phyloP scores from a whole-genome alignment of 2,329 filamentous ascomycete species.

The Pseudogymnoascus sp. region DNA sequence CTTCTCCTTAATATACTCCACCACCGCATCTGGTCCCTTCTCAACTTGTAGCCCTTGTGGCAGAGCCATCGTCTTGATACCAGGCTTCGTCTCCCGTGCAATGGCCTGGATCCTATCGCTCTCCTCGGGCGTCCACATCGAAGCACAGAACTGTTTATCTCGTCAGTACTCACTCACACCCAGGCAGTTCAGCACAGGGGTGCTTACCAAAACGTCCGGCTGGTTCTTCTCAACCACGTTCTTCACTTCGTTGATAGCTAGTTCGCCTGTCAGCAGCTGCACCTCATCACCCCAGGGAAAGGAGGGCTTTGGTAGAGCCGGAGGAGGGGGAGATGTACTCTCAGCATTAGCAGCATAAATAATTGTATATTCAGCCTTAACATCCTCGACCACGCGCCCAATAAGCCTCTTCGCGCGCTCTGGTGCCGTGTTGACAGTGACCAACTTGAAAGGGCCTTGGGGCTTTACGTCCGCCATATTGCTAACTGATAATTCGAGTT shows the following conservation, averaged over 20 bases:
- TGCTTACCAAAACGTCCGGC: slow-evolving; percentile 46
- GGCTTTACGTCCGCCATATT: slow-evolving; percentile 26
- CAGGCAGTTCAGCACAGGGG: no score
- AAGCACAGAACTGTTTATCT: slow-evolving; percentile 47
- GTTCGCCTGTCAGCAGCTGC: background rate
- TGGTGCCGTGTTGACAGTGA: slow-evolving; percentile 61
- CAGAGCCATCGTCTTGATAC: slow-evolving; percentile 43
- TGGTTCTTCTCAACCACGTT: slow-evolving; percentile 41
- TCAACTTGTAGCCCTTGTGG: slow-evolving; percentile 46
- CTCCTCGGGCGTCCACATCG: slow-evolving; percentile 42
- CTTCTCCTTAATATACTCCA: slow-evolving; percentile 40
- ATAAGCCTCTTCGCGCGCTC: slow-evolving; percentile 55
- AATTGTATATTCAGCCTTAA: slow-evolving; percentile 57
- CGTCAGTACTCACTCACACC: background rate
- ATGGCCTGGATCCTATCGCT: slow-evolving; percentile 36
- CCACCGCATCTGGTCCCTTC: slow-evolving; percentile 45
- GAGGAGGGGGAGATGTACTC: slow-evolving; percentile 31
- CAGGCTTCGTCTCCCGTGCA: slow-evolving; percentile 36
- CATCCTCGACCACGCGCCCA: slow-evolving; percentile 49
- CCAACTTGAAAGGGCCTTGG: slow-evolving; percentile 51
- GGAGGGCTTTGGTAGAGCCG: background rate
- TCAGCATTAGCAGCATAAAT: slow-evolving; percentile 53
- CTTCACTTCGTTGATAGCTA: slow-evolving; percentile 48
- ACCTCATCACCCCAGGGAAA: background rate
- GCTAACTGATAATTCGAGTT: background rate